Percentiles rank a stretch among this genome's conserved stretches.
phyloP scores from a whole-genome alignment of 176 grass and related monocot genomes.

The Hordeum marinum region DNA sequence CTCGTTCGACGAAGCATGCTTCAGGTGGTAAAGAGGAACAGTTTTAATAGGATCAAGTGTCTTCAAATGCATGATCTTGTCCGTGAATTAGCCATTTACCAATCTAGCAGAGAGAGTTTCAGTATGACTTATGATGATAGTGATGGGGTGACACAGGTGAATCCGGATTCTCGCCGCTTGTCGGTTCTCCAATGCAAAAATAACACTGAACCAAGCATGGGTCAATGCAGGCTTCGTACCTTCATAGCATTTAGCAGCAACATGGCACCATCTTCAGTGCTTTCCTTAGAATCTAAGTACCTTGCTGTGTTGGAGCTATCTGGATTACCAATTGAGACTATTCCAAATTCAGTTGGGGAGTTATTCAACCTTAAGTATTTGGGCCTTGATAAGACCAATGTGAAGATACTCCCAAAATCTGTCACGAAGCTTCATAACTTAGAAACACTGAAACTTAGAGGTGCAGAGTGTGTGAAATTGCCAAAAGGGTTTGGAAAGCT shows the following conservation, averaged over 20 bases:
- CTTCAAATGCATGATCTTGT: conserved; percentile 56
- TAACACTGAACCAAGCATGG: not conserved
- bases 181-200: conserved; percentile 9
- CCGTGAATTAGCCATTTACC: conserved; percentile 33
- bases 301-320: conserved; percentile 44
- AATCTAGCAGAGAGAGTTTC: conserved; percentile 23
- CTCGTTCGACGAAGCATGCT: conserved; percentile 44
- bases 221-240: conserved; percentile 19
- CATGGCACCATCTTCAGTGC: not conserved
- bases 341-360: conserved; percentile 31
- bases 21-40: conserved; percentile 29
- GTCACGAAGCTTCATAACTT: conserved; percentile 35
- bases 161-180: not conserved
- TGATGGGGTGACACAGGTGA: not conserved
- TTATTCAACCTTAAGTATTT: conserved; percentile 53
- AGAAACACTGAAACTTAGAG: conserved; percentile 35
- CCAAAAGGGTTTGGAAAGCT: not conserved
- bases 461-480: not conserved
- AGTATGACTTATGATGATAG: not conserved
- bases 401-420: conserved; percentile 46
- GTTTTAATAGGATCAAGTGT: conserved; percentile 7
- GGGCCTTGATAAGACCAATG: conserved; percentile 32
- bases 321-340: not conserved
- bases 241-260: conserved; percentile 30
- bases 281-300: conserved; percentile 17